These are phyloP conservation scores for Patellifolia procumbens DNA, from an alignment of 179 eudicot species.

Conservation along the genomic window DNA sequence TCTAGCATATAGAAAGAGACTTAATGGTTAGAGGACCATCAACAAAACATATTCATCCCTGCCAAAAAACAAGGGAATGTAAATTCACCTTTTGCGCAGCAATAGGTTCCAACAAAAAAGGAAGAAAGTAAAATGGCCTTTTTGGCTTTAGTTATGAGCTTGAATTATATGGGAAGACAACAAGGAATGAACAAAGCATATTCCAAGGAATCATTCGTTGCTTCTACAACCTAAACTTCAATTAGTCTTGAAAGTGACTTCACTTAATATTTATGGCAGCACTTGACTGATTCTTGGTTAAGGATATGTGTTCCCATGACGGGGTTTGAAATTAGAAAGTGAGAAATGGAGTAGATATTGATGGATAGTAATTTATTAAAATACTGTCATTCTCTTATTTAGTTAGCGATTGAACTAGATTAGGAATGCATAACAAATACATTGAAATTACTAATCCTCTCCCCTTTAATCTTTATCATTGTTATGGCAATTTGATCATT, in stretches of 20 bases:
- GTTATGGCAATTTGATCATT: too few relatives aligned
- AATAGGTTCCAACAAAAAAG: conserved; percentile 1
- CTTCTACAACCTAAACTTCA: conserved; percentile 18
- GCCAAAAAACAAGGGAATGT: conserved; percentile 11
- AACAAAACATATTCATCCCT: conserved; percentile 39
- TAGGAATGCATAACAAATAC: too few relatives aligned
- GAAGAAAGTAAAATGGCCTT: conserved; percentile 15
- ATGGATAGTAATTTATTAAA: too few relatives aligned
- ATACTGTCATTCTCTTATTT: too few relatives aligned
- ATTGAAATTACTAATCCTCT: too few relatives aligned
- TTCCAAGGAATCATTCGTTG: conserved; percentile 35
- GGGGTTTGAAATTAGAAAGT: too few relatives aligned
- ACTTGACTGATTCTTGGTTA: background rate
- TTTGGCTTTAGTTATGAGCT: background rate
- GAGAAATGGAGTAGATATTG: too few relatives aligned
- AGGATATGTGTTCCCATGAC: background rate
- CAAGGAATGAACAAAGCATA: conserved; percentile 24
- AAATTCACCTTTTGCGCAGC: background rate
- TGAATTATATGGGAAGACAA: background rate
- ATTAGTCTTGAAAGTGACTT: conserved; percentile 18
- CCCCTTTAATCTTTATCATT: too few relatives aligned
- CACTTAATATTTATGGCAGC: too few relatives aligned
- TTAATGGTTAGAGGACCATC: conserved; percentile 39
- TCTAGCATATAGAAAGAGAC: background rate
- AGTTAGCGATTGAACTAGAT: too few relatives aligned